phyloP scores from a whole-genome alignment of 345 rosid species.

The Bruguiera parviflora region DNA sequence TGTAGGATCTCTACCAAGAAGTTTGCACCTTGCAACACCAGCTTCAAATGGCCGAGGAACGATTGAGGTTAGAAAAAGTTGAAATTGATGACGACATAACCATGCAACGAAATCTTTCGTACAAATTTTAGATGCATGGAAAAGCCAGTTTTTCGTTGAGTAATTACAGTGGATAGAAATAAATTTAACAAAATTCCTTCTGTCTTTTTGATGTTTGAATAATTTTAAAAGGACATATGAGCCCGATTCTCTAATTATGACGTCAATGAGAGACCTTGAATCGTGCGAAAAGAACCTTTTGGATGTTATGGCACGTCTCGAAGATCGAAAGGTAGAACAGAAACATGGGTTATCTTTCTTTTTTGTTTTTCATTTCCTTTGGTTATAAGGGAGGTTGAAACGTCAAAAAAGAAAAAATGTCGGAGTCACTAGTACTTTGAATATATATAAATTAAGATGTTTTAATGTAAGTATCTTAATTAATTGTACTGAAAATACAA shows the following conservation, averaged over 20 bases:
- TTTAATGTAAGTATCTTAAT: too few species aligned
- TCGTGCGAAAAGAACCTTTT: constrained; percentile 42
- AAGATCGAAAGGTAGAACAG: constrained; percentile 29
- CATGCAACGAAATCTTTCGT: too few species aligned
- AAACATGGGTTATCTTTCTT: not conserved
- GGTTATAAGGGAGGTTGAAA: too few species aligned
- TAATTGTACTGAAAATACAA: too few species aligned
- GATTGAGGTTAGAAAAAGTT: constrained; percentile 24
- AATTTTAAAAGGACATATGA: constrained; percentile 28
- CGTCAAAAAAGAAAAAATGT: too few species aligned
- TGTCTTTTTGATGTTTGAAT: not conserved
- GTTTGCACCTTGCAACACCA: constrained; percentile 29
- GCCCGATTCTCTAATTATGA: constrained; percentile 23
- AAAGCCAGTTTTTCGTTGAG: not conserved
- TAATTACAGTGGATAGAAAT: not conserved
- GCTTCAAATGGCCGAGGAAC: constrained; percentile 37
- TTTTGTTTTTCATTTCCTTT: too few species aligned
- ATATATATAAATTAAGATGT: too few species aligned
- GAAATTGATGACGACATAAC: not conserved
- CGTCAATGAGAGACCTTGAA: constrained; percentile 36
- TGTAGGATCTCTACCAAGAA: constrained; percentile 34
- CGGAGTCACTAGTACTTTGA: too few species aligned
- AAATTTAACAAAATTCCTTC: not conserved
- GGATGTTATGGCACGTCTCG: constrained; percentile 30
- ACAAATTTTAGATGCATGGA: too few species aligned